Conservation (phyloP, 495 filamentous ascomycete genomes). For the Poronia punctata region DNA sequence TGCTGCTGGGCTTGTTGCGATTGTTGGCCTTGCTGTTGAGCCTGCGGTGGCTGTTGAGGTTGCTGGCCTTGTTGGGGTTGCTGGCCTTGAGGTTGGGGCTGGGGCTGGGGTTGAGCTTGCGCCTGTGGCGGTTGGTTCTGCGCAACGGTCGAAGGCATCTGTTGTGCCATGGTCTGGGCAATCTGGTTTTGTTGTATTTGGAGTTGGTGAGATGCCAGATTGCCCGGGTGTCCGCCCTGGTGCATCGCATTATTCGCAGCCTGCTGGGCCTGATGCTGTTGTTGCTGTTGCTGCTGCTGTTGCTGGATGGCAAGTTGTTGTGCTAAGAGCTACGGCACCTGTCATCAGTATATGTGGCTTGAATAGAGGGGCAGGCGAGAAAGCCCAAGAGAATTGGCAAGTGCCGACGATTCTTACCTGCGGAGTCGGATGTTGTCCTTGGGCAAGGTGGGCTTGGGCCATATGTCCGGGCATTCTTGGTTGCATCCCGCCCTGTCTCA, state of each 20-base stretch:
- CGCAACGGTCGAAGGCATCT: constrained; percentile 15
- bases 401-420: constrained; percentile 29
- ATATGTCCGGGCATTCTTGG: constrained; percentile 38
- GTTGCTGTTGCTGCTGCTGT: constrained; percentile 40
- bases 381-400: background rate
- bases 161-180: constrained; percentile 24
- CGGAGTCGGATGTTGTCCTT: constrained; percentile 40
- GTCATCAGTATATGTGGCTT: background rate
- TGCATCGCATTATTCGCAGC: constrained; percentile 36
- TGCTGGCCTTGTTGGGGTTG: constrained; percentile 29
- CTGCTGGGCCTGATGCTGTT: constrained; percentile 48
- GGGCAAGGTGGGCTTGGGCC: constrained; percentile 39
- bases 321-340: constrained; percentile 24
- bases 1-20: constrained; percentile 26
- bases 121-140: constrained; percentile 28
- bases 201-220: constrained; percentile 35
- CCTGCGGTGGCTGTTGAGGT: constrained; percentile 27
- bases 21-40: constrained; percentile 23
- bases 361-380: background rate
- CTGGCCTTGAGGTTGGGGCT: constrained; percentile 19
- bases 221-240: constrained; percentile 35
- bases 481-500: constrained; percentile 38
- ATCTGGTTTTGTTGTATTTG: constrained; percentile 27
- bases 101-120: constrained; percentile 27
- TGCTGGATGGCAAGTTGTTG: constrained; percentile 34